A percentile compares a stretch with the other conserved stretches of the same genome.
These are phyloP conservation scores for Pontederia paniculata DNA, from an alignment of 176 grass and related monocot genomes.

Conservation along the genomic window DNA sequence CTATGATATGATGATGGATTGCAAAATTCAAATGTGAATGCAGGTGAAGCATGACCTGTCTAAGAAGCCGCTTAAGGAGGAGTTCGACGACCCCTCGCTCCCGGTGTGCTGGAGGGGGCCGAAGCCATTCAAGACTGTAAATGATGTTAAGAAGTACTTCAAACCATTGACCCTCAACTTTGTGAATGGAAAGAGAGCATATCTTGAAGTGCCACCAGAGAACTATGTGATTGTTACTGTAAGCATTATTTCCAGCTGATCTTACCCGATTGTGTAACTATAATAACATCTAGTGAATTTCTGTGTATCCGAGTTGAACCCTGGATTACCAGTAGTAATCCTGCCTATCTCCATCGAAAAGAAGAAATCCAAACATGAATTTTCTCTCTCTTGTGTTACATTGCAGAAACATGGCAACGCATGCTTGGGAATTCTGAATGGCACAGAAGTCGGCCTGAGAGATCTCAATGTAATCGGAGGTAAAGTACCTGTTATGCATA, in stretches of 20 bases:
- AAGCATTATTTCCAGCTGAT: conserved; percentile 14
- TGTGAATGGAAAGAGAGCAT: conserved; percentile 42
- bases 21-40: conserved; percentile 5
- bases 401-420: conserved; percentile 74
- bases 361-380: no score
- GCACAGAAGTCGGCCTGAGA: conserved; percentile 37
- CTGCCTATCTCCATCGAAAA: no score
- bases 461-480: conserved; percentile 73
- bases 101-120: conserved; percentile 81
- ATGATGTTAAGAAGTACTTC: conserved; percentile 76
- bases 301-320: no score
- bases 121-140: conserved; percentile 73
- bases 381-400: not conserved
- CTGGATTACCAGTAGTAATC: no score
- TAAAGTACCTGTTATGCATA: conserved; percentile 15
- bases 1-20: no score
- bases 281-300: no score
- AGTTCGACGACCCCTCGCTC: conserved; percentile 38
- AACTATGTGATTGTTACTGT: conserved; percentile 86
- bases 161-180: conserved; percentile 62
- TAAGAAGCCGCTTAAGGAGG: conserved; percentile 41
- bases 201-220: conserved; percentile 77
- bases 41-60: conserved; percentile 57
- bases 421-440: conserved; percentile 93
- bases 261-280: no score